Evolutionary conservation across 2,329 filamentous ascomycete species (phyloP).

Genomic region (Fusarium albidum): DNA sequence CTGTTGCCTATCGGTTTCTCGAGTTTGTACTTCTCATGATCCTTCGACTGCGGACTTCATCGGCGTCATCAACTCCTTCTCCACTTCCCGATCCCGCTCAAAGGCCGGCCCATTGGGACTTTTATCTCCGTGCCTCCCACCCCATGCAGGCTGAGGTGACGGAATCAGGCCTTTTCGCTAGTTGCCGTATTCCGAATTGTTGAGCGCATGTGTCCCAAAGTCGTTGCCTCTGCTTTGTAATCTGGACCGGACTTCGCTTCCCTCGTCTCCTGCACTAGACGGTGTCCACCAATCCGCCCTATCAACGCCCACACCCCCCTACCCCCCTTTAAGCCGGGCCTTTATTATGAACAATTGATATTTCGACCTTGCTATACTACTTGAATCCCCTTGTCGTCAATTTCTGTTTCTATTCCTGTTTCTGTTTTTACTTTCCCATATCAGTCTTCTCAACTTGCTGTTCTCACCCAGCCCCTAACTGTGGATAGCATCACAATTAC

Average conservation of each 20-base stretch:
- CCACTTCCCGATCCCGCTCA: constrained; percentile 1
- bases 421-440: constrained; percentile 5
- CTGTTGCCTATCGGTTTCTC: background rate
- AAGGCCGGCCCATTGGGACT: constrained; percentile 7
- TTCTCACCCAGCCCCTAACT: background rate
- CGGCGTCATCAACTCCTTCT: constrained; percentile 25
- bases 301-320: constrained; percentile 20
- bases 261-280: constrained; percentile 5
- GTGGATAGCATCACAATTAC: background rate
- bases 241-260: constrained; percentile 16
- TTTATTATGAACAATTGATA: constrained; percentile 15
- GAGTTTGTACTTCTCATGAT: background rate
- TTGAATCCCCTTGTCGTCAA: constrained; percentile 6
- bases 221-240: constrained; percentile 30
- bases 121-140: constrained; percentile 13
- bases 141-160: background rate
- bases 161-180: constrained; percentile 11
- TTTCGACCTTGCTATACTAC: constrained; percentile 17
- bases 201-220: constrained; percentile 1
- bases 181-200: constrained; percentile 31
- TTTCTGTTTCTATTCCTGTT: constrained; percentile 15
- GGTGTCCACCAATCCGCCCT: constrained; percentile 6
- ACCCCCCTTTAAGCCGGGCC: constrained; percentile 7
- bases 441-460: background rate
- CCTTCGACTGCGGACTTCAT: constrained; percentile 4